Evolutionary conservation across 805 yeast species (phyloP).

Genomic region (Isabelozyma heimii): DNA sequence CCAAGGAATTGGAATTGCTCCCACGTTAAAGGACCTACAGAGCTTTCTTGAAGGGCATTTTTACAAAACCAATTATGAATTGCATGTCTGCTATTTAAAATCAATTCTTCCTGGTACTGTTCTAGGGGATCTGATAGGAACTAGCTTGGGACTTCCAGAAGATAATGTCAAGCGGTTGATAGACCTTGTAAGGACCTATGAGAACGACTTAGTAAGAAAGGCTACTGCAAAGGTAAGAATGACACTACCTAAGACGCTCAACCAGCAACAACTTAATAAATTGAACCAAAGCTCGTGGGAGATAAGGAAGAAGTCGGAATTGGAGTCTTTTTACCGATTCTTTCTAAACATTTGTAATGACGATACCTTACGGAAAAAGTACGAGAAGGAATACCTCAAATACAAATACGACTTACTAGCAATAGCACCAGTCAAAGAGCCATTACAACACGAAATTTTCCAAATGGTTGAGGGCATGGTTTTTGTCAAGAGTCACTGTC

Average conservation of each 20-base stretch:
- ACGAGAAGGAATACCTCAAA: slow-evolving; percentile 60
- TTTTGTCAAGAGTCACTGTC: slow-evolving; percentile 56
- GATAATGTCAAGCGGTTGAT: slow-evolving; percentile 45
- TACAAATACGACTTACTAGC: slow-evolving; percentile 54
- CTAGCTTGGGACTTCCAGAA: slow-evolving; percentile 40
- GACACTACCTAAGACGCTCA: slow-evolving; percentile 43
- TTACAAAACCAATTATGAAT: slow-evolving; percentile 22
- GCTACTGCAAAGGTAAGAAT: slow-evolving; percentile 47
- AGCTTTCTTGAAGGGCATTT: slow-evolving; percentile 40
- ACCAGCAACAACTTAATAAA: slow-evolving; percentile 34
- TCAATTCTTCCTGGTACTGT: slow-evolving; percentile 55
- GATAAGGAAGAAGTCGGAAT: slow-evolving; percentile 46
- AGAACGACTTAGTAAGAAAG: slow-evolving; percentile 39
- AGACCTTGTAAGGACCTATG: slow-evolving; percentile 36
- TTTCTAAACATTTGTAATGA: slow-evolving; percentile 58
- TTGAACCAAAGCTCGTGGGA: slow-evolving; percentile 44
- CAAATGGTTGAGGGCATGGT: slow-evolving; percentile 72
- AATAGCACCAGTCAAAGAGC: slow-evolving; percentile 50
- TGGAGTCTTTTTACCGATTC: slow-evolving; percentile 53
- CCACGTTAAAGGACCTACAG: slow-evolving; percentile 46
- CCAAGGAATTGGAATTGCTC: slow-evolving; percentile 46
- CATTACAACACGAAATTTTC: slow-evolving; percentile 40
- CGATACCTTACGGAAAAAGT: slow-evolving; percentile 53
- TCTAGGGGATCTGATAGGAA: slow-evolving; percentile 52
- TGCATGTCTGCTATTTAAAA: slow-evolving; percentile 48